phyloP scores from a whole-genome alignment of 805 yeast species.

The Candida silvatica region DNA sequence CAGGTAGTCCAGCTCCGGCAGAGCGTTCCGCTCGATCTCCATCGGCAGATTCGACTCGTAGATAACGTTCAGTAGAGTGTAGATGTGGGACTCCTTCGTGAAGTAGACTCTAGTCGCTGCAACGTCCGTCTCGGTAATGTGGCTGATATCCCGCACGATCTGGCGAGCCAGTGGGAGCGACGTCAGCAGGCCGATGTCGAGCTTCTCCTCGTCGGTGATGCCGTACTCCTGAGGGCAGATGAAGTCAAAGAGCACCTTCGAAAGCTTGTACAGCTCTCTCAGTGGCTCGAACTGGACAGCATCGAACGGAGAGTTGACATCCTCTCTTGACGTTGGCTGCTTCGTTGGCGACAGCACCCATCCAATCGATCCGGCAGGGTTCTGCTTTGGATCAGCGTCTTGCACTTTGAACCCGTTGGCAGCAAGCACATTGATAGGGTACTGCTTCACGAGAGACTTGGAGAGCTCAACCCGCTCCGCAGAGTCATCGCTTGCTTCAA shows the following conservation, averaged over 20 bases:
- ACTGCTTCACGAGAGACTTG: slow-evolving; percentile 53
- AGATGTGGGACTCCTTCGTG: slow-evolving; percentile 95
- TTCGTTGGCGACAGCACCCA: slow-evolving; percentile 46
- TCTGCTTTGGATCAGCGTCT: slow-evolving; percentile 20
- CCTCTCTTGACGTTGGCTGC: slow-evolving; percentile 18
- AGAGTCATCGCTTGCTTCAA: slow-evolving; percentile 21
- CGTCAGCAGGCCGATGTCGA: slow-evolving; percentile 92
- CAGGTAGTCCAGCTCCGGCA: slow-evolving; percentile 92
- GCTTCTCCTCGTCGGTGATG: slow-evolving; percentile 86
- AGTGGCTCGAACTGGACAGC: slow-evolving; percentile 71
- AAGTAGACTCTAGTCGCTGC: slow-evolving; percentile 87
- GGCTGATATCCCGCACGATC: slow-evolving; percentile 69
- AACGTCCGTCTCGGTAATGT: slow-evolving; percentile 66
- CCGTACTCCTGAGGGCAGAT: slow-evolving; percentile 99
- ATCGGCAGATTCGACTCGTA: slow-evolving; percentile 93
- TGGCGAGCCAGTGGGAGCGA: slow-evolving; percentile 90
- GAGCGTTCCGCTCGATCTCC: slow-evolving; percentile 87
- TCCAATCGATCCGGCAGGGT: slow-evolving; percentile 58
- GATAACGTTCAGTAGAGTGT: slow-evolving; percentile 81
- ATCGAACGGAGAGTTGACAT: slow-evolving; percentile 50
- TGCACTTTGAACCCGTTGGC: slow-evolving; percentile 69
- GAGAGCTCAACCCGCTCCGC: slow-evolving; percentile 33
- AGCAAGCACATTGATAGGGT: slow-evolving; percentile 67
- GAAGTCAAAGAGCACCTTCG: slow-evolving; percentile 92
- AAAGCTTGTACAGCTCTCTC: slow-evolving; percentile 80